A percentile compares a stretch with the other conserved stretches of the same genome.
phyloP scores from a whole-genome alignment of 768 basidiomycete species.

The Chalciporus sphaerocephalus region DNA sequence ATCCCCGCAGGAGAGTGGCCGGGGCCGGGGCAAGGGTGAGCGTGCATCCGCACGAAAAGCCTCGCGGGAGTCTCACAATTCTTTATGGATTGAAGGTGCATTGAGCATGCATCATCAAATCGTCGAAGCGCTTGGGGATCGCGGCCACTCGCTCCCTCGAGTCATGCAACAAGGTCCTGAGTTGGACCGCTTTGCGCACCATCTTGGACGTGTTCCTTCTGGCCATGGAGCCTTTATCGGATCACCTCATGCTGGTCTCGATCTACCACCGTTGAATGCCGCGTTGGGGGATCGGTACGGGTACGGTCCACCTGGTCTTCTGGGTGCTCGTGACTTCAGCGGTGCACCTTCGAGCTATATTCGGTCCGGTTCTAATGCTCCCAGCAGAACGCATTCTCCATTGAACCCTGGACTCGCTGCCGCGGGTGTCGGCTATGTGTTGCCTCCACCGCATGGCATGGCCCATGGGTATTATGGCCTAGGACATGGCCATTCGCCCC shows the following conservation, averaged over 20 bases:
- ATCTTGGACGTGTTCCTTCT: conserved; percentile 33
- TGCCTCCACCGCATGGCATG: conserved; percentile 37
- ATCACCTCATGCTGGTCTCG: conserved; percentile 47
- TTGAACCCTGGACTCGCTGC: conserved; percentile 45
- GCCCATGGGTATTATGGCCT: conserved; percentile 36
- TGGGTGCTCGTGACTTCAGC: conserved; percentile 31
- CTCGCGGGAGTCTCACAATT: conserved; percentile 34
- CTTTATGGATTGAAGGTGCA: conserved; percentile 33
- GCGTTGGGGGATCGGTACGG: conserved; percentile 37
- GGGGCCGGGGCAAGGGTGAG: conserved; percentile 36
- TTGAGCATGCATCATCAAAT: conserved; percentile 34
- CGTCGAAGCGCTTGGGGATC: conserved; percentile 33
- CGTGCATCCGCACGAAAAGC: conserved; percentile 33
- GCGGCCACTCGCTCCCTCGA: conserved; percentile 32
- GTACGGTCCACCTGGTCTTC: conserved; percentile 34
- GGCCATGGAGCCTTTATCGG: conserved; percentile 34
- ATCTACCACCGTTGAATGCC: conserved; percentile 56
- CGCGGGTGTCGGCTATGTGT: conserved; percentile 38
- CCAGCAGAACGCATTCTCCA: conserved; percentile 72
- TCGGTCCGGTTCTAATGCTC: conserved; percentile 60
- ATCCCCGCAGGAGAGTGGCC: conserved; percentile 29
- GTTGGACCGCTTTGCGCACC: conserved; percentile 33
- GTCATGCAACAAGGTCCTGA: conserved; percentile 27
- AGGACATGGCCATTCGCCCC: conserved; percentile 36
- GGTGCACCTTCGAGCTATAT: conserved; percentile 53